These are phyloP conservation scores for Hemisphaericaspora xylofermentans DNA, from an alignment of 1,139 yeast species.

Conservation along the genomic window DNA sequence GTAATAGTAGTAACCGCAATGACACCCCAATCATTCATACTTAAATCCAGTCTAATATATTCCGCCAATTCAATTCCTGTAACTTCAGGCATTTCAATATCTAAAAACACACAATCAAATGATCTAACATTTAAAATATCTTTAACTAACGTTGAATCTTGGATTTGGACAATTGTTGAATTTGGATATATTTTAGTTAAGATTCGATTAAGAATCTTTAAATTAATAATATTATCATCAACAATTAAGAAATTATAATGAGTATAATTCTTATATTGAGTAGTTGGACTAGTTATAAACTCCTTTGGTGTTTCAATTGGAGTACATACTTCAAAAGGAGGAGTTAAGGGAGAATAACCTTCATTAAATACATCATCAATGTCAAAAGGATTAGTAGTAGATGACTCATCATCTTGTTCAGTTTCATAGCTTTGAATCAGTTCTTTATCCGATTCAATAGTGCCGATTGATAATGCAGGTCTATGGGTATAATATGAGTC, in stretches of 20 bases:
- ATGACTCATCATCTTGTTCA: constrained; percentile 3
- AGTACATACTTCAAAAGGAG: constrained; percentile 12
- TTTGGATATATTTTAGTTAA: constrained; percentile 37
- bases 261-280: constrained; percentile 19
- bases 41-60: constrained; percentile 21
- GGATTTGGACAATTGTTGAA: constrained; percentile 27
- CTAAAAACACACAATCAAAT: constrained; percentile 41
- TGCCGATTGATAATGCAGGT: constrained; percentile 13
- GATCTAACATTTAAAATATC: constrained; percentile 18
- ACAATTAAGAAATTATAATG: constrained; percentile 36
- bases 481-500: constrained; percentile 14
- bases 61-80: constrained; percentile 42
- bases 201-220: constrained; percentile 36
- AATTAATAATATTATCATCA: constrained; percentile 45
- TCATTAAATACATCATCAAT: not conserved
- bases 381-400: constrained; percentile 1
- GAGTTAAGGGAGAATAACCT: constrained; percentile 13
- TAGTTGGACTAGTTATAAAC: not conserved
- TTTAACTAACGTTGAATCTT: constrained; percentile 34
- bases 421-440: constrained; percentile 3
- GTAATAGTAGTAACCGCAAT: constrained; percentile 46
- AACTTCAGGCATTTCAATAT: constrained; percentile 49
- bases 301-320: constrained; percentile 2
- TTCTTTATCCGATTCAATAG: not conserved
- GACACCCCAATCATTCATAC: constrained; percentile 28